phyloP scores from a whole-genome alignment of 345 rosid genomes.

The Garcia nutans region DNA sequence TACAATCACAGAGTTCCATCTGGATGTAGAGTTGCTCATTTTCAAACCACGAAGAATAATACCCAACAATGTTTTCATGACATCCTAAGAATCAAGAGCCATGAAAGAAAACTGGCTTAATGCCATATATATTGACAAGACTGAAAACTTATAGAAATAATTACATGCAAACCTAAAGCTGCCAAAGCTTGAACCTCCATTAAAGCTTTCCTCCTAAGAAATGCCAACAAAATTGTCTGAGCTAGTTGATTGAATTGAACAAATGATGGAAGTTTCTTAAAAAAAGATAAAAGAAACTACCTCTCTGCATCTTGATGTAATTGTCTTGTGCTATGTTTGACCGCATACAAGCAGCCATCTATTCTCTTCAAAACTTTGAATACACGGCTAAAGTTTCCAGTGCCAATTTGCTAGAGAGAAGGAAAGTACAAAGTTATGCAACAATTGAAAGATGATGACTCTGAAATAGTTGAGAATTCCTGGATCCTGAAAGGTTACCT shows the following conservation, averaged over 20 bases:
- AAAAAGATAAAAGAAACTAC: constrained; percentile 32
- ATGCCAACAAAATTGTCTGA: constrained; percentile 7
- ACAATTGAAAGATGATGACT: neutral
- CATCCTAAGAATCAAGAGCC: constrained; percentile 46
- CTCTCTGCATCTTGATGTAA: constrained; percentile 74
- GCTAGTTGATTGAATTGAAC: constrained; percentile 11
- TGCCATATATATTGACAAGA: neutral
- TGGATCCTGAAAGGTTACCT: constrained; percentile 41
- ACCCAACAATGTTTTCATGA: constrained; percentile 80
- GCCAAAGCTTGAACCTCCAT: constrained; percentile 99
- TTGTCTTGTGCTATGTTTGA: constrained; percentile 68
- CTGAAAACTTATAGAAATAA: neutral
- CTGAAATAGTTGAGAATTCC: neutral
- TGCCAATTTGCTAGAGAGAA: constrained; percentile 72
- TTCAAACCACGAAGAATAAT: constrained; percentile 94
- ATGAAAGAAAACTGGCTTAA: constrained; percentile 7
- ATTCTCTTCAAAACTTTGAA: constrained; percentile 91
- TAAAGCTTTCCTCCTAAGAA: constrained; percentile 84
- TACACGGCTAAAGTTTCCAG: constrained; percentile 83
- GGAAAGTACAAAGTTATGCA: constrained; percentile 6
- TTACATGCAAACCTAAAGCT: constrained; percentile 62
- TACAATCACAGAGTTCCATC: constrained; percentile 88
- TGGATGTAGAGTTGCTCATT: constrained; percentile 90
- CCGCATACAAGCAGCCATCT: constrained; percentile 95
- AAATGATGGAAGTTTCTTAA: neutral